phyloP scores from a whole-genome alignment of 2,329 filamentous ascomycete species.

The Talaromyces funiculosus region DNA sequence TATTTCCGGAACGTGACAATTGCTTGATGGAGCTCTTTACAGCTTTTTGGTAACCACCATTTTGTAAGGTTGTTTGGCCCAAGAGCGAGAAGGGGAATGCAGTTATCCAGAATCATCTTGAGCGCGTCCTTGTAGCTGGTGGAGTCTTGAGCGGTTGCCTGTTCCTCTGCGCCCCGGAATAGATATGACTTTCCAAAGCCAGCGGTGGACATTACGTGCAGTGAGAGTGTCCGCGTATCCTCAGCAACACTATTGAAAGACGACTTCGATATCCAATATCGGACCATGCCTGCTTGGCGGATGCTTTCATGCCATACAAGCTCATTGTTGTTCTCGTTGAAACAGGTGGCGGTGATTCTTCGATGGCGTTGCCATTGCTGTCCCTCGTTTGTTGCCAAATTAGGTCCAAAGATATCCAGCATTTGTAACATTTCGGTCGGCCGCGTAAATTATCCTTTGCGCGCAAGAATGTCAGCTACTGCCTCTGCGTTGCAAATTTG shows the following conservation, averaged over 20 bases:
- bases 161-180: background rate
- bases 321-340: background rate
- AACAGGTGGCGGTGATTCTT: background rate
- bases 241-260: background rate
- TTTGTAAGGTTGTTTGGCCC: too few species aligned
- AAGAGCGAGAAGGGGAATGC: too few species aligned
- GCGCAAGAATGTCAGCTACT: background rate
- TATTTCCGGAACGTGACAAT: too few species aligned
- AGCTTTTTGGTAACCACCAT: too few species aligned
- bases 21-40: too few species aligned
- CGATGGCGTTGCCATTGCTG: conserved; percentile 1
- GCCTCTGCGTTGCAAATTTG: background rate
- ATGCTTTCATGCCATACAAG: background rate
- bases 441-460: background rate
- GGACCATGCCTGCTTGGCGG: background rate
- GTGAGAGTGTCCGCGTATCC: background rate
- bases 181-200: background rate
- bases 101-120: too few species aligned
- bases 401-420: background rate
- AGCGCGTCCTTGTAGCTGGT: too few species aligned
- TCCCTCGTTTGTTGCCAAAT: background rate
- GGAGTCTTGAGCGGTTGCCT: background rate
- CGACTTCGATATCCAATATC: background rate
- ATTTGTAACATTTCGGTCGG: background rate
- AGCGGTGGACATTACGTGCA: background rate